Conservation (phyloP, 208 protist genomes). For the Tritrichomonas foetus region DNA sequence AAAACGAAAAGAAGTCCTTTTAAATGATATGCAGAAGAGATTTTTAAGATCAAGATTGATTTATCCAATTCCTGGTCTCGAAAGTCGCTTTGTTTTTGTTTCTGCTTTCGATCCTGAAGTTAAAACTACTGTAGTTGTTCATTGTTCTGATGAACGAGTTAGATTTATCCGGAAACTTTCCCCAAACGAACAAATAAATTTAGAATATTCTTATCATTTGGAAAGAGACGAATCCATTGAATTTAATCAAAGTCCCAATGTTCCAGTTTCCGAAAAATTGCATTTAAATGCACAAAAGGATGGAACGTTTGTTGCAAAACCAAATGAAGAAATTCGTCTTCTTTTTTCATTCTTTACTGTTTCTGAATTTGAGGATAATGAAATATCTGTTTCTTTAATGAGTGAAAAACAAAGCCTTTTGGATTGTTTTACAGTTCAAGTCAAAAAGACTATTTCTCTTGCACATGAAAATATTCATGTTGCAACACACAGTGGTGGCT, state of each 20-base stretch:
- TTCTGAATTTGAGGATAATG: not conserved
- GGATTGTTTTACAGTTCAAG: not conserved
- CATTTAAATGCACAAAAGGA: not conserved
- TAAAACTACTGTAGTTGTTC: not conserved
- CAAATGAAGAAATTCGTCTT: not conserved
- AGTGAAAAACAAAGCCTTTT: not conserved
- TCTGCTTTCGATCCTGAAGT: not conserved
- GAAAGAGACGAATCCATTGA: not conserved
- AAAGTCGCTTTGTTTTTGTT: not conserved
- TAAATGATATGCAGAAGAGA: conserved; percentile 1
- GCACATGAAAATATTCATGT: conserved; percentile 1
- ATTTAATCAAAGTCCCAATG: not conserved
- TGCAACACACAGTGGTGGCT: not conserved
- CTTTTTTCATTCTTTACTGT: not conserved
- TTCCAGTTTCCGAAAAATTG: not conserved
- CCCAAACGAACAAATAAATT: not conserved
- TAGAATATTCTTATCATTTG: not conserved
- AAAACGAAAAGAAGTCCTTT: not conserved
- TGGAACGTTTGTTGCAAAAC: too few relatives aligned
- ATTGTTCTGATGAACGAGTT: not conserved
- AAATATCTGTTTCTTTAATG: not conserved
- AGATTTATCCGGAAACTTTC: not conserved
- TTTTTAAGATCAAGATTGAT: not conserved
- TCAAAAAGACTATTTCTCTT: not conserved
- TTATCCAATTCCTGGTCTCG: not conserved